Evolutionary conservation across 2,329 filamentous ascomycete species (phyloP), one percentile per base, ranked within the genome.

Genomic region (Penicillium decumbens): DNA sequence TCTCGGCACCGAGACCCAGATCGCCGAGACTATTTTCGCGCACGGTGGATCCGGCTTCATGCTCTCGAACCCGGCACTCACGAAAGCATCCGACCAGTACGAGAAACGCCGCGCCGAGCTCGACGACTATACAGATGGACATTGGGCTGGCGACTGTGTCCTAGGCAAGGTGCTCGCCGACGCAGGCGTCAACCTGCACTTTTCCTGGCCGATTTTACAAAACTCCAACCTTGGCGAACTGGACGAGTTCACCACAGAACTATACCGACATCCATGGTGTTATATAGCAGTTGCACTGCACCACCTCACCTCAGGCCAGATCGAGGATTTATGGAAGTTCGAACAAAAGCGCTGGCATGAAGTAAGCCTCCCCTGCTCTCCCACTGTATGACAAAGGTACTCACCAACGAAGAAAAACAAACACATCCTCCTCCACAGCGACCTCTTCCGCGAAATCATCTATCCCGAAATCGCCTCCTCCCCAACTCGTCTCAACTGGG

Each of bases 261-360:
- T 70, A 30, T 70, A 72, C 43, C 70, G 68, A 25, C 63, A 65
- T 15, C 73, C 74, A 1, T 79, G 77, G 76, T 79, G 77, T 56
- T 79, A 72, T 56, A 72, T 75, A 27, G 73, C 73, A 4, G 70
- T 74, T 3, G 69, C 75, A 1, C 78, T 77, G 57, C 77, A 80
- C 49, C 76, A 78, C 55, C 65, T 80, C 4, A 64, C 68, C 0
- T 60, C 73, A 0, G 55, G 61, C 1, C 72, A 78, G 6, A 71
- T 75, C 12, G 63, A 70, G 39, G 62, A 66, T 3, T 66, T 80
- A 33, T 74, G 70, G 63, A 66, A 68, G 6, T 76, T 78, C 28
- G 75, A 80, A 55, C 69, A 70, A 43, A 65, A 64, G 42, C 72
- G 82, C 61, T 84, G 83, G 70, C 78, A 80, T 67, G 81, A 83